A percentile compares a stretch with the other conserved stretches of the same genome.
These are phyloP conservation scores for Penicillium turbatum DNA, from an alignment of 495 filamentous ascomycete species.

Conservation along the genomic window DNA sequence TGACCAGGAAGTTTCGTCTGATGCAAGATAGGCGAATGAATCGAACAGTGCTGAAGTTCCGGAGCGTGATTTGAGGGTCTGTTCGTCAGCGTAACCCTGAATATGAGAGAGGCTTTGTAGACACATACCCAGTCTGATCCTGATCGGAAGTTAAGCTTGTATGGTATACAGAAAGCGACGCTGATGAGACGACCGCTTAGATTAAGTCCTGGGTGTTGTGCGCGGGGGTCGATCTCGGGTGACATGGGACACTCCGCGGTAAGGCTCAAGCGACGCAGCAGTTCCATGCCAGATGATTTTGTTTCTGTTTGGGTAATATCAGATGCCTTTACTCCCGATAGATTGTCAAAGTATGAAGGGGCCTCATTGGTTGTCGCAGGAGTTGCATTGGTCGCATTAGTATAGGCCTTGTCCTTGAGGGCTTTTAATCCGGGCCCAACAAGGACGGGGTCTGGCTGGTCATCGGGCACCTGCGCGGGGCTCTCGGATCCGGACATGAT, in stretches of 20 bases:
- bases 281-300: constrained; percentile 53
- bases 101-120: no score
- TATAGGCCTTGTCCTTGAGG: constrained; percentile 33
- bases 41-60: constrained; percentile 89
- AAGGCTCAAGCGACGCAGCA: constrained; percentile 60
- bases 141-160: constrained; percentile 61
- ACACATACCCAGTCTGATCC: constrained; percentile 69
- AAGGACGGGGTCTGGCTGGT: constrained; percentile 34
- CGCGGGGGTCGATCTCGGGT: constrained; percentile 54
- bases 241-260: constrained; percentile 37
- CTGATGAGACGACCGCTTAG: constrained; percentile 83
- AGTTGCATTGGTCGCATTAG: constrained; percentile 25
- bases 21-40: constrained; percentile 77
- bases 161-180: constrained; percentile 79
- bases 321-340: constrained; percentile 26
- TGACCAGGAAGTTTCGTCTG: constrained; percentile 69
- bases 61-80: constrained; percentile 60
- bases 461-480: constrained; percentile 27
- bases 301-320: constrained; percentile 41
- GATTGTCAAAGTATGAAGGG: constrained; percentile 30
- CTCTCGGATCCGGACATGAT: constrained; percentile 35
- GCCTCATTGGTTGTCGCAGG: constrained; percentile 24
- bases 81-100: neutral
- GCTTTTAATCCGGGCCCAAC: constrained; percentile 33
- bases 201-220: constrained; percentile 60